Percentiles rank a stretch among this genome's conserved stretches.
Conservation (phyloP, 2,329 filamentous ascomycete genomes). For the Xylaria sp. region DNA sequence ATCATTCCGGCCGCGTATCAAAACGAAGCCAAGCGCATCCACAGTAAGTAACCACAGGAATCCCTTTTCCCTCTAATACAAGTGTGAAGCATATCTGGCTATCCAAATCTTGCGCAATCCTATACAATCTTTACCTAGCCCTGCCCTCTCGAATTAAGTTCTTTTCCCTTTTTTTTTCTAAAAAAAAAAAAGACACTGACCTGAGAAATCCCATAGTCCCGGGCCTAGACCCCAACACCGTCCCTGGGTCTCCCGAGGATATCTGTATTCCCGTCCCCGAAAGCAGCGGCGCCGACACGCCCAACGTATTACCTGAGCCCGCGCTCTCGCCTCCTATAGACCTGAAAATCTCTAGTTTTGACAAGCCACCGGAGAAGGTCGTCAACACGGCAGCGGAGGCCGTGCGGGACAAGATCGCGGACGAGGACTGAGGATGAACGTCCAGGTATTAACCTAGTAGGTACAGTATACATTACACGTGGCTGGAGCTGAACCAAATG, state of each 20-base stretch:
- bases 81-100: background rate
- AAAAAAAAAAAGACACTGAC: constrained; percentile 22
- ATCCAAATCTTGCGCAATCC: background rate
- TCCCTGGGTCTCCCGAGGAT: constrained; percentile 82
- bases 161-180: no score
- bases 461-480: background rate
- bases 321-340: constrained; percentile 60
- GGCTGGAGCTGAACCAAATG: background rate
- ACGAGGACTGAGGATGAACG: constrained; percentile 44
- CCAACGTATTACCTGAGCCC: constrained; percentile 56
- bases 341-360: constrained; percentile 45
- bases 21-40: constrained; percentile 91
- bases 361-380: constrained; percentile 46
- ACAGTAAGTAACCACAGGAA: constrained; percentile 56
- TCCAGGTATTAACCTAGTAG: background rate
- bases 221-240: constrained; percentile 69
- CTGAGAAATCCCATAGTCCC: constrained; percentile 60
- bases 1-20: constrained; percentile 98
- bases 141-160: background rate
- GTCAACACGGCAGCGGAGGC: constrained; percentile 47
- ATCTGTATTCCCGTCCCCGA: constrained; percentile 78
- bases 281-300: constrained; percentile 53
- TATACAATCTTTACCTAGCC: background rate
- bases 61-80: background rate
- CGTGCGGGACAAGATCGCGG: constrained; percentile 48